Conservation (phyloP, 2,329 filamentous ascomycete genomes). For the Kalmusia sp. region DNA sequence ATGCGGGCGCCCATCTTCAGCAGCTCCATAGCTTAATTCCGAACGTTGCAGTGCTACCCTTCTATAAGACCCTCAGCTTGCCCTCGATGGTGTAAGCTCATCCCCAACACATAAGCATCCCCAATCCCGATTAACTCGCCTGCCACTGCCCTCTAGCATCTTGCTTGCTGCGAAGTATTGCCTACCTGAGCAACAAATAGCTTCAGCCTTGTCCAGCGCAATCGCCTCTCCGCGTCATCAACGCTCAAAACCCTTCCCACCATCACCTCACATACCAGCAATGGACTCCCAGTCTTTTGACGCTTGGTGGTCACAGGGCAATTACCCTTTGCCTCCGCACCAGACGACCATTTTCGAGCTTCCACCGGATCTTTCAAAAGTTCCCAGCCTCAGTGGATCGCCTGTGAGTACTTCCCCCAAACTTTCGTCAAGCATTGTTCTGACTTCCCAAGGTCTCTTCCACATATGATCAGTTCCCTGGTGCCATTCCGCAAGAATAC, state of each 20-base stretch:
- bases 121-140: slow-evolving; percentile 16
- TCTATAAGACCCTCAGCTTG: slow-evolving; percentile 43
- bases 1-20: slow-evolving; percentile 28
- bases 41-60: slow-evolving; percentile 25
- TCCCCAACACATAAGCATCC: slow-evolving; percentile 32
- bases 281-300: slow-evolving; percentile 48
- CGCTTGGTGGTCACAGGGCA: slow-evolving; percentile 46
- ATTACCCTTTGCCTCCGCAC: slow-evolving; percentile 38
- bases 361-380: slow-evolving; percentile 43
- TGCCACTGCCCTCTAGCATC: slow-evolving; percentile 11
- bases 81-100: slow-evolving; percentile 40
- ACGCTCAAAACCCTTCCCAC: slow-evolving; percentile 13
- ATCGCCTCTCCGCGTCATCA: slow-evolving; percentile 10
- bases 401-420: slow-evolving; percentile 38
- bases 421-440: background rate
- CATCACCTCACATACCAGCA: slow-evolving; percentile 11
- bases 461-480: slow-evolving; percentile 45
- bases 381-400: slow-evolving; percentile 47
- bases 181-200: slow-evolving; percentile 6
- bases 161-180: slow-evolving; percentile 1
- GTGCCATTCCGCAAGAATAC: slow-evolving; percentile 39
- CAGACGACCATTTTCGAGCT: slow-evolving; percentile 42
- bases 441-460: slow-evolving; percentile 39
- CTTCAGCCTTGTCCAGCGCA: slow-evolving; percentile 2
- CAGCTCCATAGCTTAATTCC: slow-evolving; percentile 28